Conservation (phyloP, 192 early-diverging fungal genomes). For the Coemansia interrupta region DNA sequence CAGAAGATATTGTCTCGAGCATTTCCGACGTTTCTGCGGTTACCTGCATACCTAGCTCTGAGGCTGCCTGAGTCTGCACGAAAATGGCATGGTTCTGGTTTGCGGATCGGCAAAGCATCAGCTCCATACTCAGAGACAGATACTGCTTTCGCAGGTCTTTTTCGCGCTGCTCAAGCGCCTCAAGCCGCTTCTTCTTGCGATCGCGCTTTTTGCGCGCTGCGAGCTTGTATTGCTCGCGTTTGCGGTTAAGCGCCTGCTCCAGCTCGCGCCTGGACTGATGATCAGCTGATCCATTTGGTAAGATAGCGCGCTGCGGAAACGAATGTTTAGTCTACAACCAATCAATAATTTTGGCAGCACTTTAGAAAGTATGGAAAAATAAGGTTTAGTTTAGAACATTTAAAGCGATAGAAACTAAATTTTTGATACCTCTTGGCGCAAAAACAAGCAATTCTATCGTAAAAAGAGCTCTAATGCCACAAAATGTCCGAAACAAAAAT, state of each 20-base stretch:
- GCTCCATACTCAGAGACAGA: conserved; percentile 21
- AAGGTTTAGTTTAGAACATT: background rate
- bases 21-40: background rate
- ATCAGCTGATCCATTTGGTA: conserved; percentile 22
- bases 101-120: conserved; percentile 14
- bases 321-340: background rate
- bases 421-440: background rate
- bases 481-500: conserved; percentile 18
- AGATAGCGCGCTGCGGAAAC: conserved; percentile 13
- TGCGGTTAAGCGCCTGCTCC: conserved; percentile 22
- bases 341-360: background rate
- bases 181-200: conserved; percentile 40
- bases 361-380: background rate
- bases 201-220: conserved; percentile 42
- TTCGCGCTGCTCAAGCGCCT: conserved; percentile 30
- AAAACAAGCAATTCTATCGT: background rate
- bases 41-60: background rate
- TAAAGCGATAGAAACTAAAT: background rate
- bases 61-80: background rate
- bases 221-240: conserved; percentile 41
- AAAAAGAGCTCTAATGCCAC: background rate
- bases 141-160: conserved; percentile 21
- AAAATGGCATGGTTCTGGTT: background rate
- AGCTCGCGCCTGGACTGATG: conserved; percentile 1
- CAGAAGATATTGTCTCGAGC: background rate